These are phyloP conservation scores for Rostrohypoxylon terebratum DNA, from an alignment of 495 filamentous ascomycete genomes.

Conservation along the genomic window DNA sequence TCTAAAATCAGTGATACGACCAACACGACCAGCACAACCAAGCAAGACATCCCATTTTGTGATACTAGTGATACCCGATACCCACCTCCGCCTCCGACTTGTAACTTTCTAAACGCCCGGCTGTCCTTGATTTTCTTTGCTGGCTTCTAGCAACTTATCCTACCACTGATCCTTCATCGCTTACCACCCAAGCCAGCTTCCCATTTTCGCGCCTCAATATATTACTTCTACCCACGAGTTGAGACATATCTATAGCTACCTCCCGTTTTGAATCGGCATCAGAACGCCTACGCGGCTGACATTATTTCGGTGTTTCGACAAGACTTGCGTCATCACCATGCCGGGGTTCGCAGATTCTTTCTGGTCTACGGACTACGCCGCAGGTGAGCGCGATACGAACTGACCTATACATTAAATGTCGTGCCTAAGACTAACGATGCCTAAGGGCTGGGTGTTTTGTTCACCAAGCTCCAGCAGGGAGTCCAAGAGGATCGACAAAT, in stretches of 20 bases:
- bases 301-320: slow-evolving; percentile 14
- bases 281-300: slow-evolving; percentile 8
- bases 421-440: slow-evolving; percentile 22
- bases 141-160: slow-evolving; percentile 5
- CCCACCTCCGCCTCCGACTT: slow-evolving; percentile 35
- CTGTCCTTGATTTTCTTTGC: slow-evolving; percentile 28
- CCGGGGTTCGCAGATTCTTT: slow-evolving; percentile 93
- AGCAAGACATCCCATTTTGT: slow-evolving; percentile 5
- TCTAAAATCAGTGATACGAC: slow-evolving; percentile 35
- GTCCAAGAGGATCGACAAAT: slow-evolving; percentile 95
- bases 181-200: slow-evolving; percentile 15
- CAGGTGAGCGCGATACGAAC: slow-evolving; percentile 65
- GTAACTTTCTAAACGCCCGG: slow-evolving; percentile 10
- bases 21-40: background rate
- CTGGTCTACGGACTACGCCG: slow-evolving; percentile 94
- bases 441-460: slow-evolving; percentile 90
- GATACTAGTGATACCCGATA: slow-evolving; percentile 43
- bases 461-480: slow-evolving; percentile 96
- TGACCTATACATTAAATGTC: slow-evolving; percentile 9
- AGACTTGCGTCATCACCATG: slow-evolving; percentile 64
- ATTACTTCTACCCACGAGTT: background rate
- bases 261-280: slow-evolving; percentile 13
- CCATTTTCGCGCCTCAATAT: slow-evolving; percentile 17
- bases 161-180: slow-evolving; percentile 28
- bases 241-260: slow-evolving; percentile 7